These are phyloP conservation scores for Aspergillus sp. DNA, from an alignment of 2,329 filamentous ascomycete genomes.

Conservation along the genomic window DNA sequence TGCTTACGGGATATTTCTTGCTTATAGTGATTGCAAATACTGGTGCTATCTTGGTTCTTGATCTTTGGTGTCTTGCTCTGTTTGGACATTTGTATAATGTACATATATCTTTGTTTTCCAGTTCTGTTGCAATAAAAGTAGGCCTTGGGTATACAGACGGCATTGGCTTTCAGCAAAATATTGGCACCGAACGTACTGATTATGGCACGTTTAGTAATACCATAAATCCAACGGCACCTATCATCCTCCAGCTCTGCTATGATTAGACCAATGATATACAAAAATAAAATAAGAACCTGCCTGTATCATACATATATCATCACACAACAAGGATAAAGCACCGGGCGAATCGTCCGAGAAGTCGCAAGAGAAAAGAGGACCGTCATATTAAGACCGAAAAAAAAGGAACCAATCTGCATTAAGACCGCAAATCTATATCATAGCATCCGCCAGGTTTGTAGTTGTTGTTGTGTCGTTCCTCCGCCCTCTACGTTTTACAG, in stretches of 20 bases:
- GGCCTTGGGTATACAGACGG: slow-evolving; percentile 7
- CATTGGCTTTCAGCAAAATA: neutral
- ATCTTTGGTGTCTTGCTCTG: slow-evolving; percentile 13
- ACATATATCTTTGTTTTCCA: slow-evolving; percentile 16
- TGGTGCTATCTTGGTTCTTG: slow-evolving; percentile 1
- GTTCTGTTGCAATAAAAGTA: slow-evolving; percentile 19
- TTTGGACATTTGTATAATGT: slow-evolving; percentile 22
- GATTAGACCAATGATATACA: neutral
- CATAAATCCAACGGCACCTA: neutral
- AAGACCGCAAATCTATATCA: neutral
- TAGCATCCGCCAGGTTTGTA: neutral
- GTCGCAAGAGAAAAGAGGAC: neutral
- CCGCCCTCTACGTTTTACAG: slow-evolving; percentile 3
- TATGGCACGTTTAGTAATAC: neutral
- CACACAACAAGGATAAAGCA: neutral
- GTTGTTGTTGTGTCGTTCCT: neutral
- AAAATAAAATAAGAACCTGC: neutral
- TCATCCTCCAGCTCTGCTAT: neutral
- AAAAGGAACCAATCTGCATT: neutral
- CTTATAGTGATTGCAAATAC: slow-evolving; percentile 1
- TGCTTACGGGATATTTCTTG: neutral
- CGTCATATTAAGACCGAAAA: neutral
- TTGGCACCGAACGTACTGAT: neutral
- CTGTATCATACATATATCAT: slow-evolving; percentile 1
- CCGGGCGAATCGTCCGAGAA: neutral